Conservation (phyloP, 495 filamentous ascomycete genomes). For the Neurospora sp. region DNA sequence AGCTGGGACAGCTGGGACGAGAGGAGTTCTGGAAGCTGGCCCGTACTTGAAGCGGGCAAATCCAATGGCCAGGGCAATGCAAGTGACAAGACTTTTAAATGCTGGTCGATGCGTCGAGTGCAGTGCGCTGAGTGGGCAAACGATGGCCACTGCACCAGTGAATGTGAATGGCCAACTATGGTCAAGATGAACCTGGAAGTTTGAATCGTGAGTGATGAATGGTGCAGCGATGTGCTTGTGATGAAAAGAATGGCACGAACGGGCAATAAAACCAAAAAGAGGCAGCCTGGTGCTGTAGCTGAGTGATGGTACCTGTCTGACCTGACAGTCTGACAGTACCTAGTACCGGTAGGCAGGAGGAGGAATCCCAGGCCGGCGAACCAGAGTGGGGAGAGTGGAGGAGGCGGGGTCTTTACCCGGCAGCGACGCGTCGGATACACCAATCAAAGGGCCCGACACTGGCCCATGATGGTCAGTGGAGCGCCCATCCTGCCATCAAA, state of each 20-base stretch:
- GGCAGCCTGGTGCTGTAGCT: background rate
- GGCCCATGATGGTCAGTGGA: background rate
- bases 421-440: background rate
- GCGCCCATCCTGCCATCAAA: background rate
- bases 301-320: background rate
- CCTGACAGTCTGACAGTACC: background rate
- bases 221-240: background rate
- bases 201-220: background rate
- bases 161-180: background rate
- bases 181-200: background rate
- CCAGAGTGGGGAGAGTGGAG: background rate
- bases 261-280: background rate
- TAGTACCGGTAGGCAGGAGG: background rate
- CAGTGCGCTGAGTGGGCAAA: background rate
- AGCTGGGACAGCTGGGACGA: background rate
- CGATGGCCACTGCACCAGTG: background rate
- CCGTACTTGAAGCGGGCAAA: background rate
- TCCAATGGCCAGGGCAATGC: background rate
- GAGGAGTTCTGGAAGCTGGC: background rate
- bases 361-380: background rate
- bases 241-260: background rate
- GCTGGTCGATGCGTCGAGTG: background rate
- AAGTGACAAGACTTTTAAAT: background rate
- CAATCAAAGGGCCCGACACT: background rate
- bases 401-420: background rate